Conservation (phyloP, 2,329 filamentous ascomycete species). For the Salinomyces thailandicus region DNA sequence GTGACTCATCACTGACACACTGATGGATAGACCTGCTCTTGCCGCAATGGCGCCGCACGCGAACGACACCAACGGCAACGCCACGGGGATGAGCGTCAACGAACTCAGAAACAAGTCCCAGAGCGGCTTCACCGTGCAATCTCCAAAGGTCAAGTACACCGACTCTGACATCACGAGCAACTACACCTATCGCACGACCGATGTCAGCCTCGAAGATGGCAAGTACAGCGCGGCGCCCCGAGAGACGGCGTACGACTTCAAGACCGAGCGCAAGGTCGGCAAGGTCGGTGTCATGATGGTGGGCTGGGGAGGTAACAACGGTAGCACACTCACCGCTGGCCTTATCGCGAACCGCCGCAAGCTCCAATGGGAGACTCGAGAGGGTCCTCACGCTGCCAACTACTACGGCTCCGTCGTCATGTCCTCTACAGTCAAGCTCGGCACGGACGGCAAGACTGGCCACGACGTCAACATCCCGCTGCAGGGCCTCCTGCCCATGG, state of each 20-base stretch:
- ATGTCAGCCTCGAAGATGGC: conserved; percentile 61
- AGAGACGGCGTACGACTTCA: conserved; percentile 92
- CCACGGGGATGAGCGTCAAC: conserved; percentile 36
- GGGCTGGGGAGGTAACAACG: conserved; percentile 77
- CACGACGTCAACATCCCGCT: conserved; percentile 95
- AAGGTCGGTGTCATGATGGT: conserved; percentile 96
- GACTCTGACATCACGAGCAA: conserved; percentile 80
- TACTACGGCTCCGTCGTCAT: conserved; percentile 98
- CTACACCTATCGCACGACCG: conserved; percentile 94
- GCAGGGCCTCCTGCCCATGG: conserved; percentile 76
- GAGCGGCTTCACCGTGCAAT: conserved; percentile 68
- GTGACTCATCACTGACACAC: too few species aligned
- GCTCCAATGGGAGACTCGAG: conserved; percentile 86
- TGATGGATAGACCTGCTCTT: not conserved
- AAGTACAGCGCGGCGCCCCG: conserved; percentile 75
- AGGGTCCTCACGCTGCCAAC: conserved; percentile 75
- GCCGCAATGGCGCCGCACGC: conserved; percentile 87
- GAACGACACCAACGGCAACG: conserved; percentile 49
- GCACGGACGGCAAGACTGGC: conserved; percentile 70
- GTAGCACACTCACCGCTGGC: conserved; percentile 90
- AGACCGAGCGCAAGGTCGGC: conserved; percentile 85
- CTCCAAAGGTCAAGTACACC: conserved; percentile 86
- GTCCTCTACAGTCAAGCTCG: conserved; percentile 94
- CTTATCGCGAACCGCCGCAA: conserved; percentile 89
- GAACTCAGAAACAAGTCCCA: not conserved